Evolutionary conservation across 441 rosid genomes (phyloP).

Genomic region (Erysimum cheiri): DNA sequence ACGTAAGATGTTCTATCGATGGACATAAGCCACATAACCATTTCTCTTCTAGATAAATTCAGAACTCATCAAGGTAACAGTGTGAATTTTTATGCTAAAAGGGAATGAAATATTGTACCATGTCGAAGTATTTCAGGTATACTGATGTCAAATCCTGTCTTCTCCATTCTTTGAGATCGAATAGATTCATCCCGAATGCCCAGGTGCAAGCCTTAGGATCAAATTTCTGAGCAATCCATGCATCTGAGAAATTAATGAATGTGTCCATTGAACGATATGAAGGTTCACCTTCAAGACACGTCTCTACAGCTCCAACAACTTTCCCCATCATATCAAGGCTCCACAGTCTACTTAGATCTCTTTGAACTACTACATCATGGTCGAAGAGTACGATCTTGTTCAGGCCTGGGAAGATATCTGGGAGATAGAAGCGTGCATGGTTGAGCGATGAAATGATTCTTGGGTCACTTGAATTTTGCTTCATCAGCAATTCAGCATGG

Average conservation of each 20-base stretch:
- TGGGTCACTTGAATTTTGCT: constrained; percentile 60
- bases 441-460: constrained; percentile 75
- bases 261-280: constrained; percentile 65
- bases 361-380: constrained; percentile 86
- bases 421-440: constrained; percentile 88
- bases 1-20: constrained; percentile 3
- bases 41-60: not conserved
- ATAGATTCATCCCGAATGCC: constrained; percentile 92
- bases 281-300: constrained; percentile 66
- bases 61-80: constrained; percentile 3
- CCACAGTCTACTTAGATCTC: constrained; percentile 75
- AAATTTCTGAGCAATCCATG: constrained; percentile 63
- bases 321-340: constrained; percentile 78
- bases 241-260: constrained; percentile 76
- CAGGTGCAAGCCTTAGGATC: constrained; percentile 75
- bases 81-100: not conserved
- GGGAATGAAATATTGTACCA: constrained; percentile 53
- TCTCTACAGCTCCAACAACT: constrained; percentile 88
- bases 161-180: constrained; percentile 85
- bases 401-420: constrained; percentile 73
- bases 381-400: constrained; percentile 79
- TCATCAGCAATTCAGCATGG: constrained; percentile 56
- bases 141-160: constrained; percentile 63
- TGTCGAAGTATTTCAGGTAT: constrained; percentile 61
- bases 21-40: not conserved